These are phyloP conservation scores for Chlorella sp. DNA, from an alignment of 139 green algal genomes.

Conservation along the genomic window DNA sequence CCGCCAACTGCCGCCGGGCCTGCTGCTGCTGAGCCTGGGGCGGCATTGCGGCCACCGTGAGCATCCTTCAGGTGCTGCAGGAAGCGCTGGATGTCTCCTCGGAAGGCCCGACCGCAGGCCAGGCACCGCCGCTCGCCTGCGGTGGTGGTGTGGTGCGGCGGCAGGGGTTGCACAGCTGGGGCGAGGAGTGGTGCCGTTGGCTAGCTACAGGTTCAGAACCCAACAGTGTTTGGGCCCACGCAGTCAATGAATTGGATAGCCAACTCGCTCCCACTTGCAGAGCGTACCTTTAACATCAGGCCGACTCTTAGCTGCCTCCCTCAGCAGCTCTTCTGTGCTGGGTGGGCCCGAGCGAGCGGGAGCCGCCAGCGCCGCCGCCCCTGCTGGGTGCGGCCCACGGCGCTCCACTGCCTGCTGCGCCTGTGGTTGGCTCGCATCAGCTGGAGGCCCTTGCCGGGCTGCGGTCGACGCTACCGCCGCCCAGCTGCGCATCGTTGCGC, in stretches of 20 bases:
- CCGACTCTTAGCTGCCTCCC: constrained; percentile 31
- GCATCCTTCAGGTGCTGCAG: constrained; percentile 80
- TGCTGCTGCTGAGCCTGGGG: neutral
- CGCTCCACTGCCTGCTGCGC: no score
- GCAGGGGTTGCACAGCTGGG: no score
- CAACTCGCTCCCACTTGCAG: no score
- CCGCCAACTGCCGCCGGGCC: neutral
- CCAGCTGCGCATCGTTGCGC: neutral
- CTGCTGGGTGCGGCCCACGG: neutral
- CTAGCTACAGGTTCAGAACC: no score
- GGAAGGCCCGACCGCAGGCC: constrained; percentile 69
- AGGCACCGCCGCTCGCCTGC: constrained; percentile 71
- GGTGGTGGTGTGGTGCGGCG: neutral
- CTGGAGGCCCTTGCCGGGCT: no score
- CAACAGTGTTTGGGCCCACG: no score
- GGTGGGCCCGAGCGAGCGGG: no score
- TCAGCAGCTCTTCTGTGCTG: neutral
- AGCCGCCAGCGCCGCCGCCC: neutral
- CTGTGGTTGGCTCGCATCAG: no score
- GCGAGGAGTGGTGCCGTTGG: neutral
- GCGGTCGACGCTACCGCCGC: neutral
- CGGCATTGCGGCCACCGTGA: constrained; percentile 71
- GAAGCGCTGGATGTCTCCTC: constrained; percentile 56
- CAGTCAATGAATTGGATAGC: no score
- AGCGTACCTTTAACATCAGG: constrained; percentile 21